Base-by-base conservation (phyloP, 257 asterid species). In the Echites panduratus region DNA sequence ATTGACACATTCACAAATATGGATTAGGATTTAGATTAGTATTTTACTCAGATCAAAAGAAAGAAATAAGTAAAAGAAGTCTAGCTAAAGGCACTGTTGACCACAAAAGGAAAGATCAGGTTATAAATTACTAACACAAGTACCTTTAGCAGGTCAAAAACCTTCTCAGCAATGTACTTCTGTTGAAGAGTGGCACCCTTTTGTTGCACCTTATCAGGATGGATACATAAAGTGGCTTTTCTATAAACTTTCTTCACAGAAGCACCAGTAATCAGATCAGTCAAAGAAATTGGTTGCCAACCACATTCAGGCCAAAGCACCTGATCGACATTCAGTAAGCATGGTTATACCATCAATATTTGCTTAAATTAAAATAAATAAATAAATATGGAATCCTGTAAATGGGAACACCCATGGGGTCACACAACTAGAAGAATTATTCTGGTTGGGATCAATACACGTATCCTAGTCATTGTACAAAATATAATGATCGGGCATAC, bases 231-330 rank as follows among this genome's bases (percentile, higher is more conserved):
- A 66, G 99, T 95, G 40, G 99, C 98, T 86, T 95, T 95, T 82
- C 99, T 86, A 75, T 92, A 95, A 26, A 74, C 91, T 76, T 95
- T 95, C 77, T 95, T 95, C 50, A 95, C 99, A 13, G 89, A 81
- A 77, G 95, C 93, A 40, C 97, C 99, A 5, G 88, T 88, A 59
- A 95, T 92, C 84, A 95, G 80, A 81, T 95, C 99, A 61, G 99
- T 95, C 89, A 95, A 89, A 44, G 99, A 92, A 79, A 95, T 91
- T 41, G 99, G 96, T 82, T 88, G 97, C 99, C 99, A 95, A 57
- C 99, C 99, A 82, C 98, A 90, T 82, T 88, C 98, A 68, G 99
- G 99, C 99, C 99, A 95, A 79, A 95, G 99, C 75, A 95, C 98
- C 99, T 95, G 79, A 27, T 13, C 78, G 78, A 24, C 54, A 59